Evolutionary conservation across 2,329 filamentous ascomycete genomes (phyloP), one percentile per base, ranked within the genome.

Genomic region (Aphanocladium album): DNA sequence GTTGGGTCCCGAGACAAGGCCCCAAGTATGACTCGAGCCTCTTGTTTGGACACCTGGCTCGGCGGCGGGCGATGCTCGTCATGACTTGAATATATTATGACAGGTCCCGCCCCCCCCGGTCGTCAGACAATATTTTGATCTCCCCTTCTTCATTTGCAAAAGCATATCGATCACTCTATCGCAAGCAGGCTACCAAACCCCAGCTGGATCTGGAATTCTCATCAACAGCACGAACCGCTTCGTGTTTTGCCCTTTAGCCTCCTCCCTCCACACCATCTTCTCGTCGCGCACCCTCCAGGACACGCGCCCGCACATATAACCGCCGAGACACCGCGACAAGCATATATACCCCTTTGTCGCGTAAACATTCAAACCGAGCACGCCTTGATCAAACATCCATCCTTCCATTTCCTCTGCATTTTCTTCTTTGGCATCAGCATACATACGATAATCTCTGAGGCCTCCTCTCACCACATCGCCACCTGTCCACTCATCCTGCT

Each of bases 1-100:
- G 47, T 59, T 59, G 39, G 57, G 58, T 60, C 58, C 58, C 52
- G 58, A 60, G 58, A 51, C 45, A 56, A n/a, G 58, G 43, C 30
- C 21, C 30, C 33, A 50, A 50, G 49, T 56, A 60, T 60, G 58
- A 60, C 58, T 60, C 58, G 58, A 54, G 58, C 45, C 51, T 45
- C 49, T 52, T 19, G 35, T 55, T 59, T 3, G 21, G 47, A 51
- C 46, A 57, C 56, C 27, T 37, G 30, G 58, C 21, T 50, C 51
- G 17, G 30, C 51, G 17, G 30, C n/a, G 39, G 57, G 37, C 55
- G 35, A n/a, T n/a, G 37, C 39, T 25, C 35, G 37, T 46, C 39
- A 46, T 33, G 39, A 55, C 33, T 55, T 39, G 37, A 8, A 41
- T 56, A 56, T 60, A 54, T 60, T 55, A 59, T 59, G 49, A 53